Evolutionary conservation across 345 rosid species (phyloP), one percentile per base, ranked within the genome.

Genomic region (Angophora floribunda): DNA sequence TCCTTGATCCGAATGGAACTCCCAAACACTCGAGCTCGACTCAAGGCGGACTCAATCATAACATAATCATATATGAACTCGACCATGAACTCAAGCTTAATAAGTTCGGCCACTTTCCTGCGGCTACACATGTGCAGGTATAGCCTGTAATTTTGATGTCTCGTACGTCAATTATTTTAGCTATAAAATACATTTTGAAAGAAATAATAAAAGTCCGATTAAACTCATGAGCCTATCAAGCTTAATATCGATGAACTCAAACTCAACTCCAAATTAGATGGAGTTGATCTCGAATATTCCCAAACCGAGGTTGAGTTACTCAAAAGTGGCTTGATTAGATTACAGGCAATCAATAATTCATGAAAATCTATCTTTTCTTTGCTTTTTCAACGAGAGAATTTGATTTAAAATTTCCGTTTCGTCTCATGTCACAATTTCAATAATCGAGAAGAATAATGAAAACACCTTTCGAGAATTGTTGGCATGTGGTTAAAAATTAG

Each of bases 61-160:
- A 41, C 1, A 41, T 36, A 11, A 36, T 36, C 9, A 41, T 75
- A 36, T 3, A 75, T 1, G 6, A 19, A 17, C 13, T 75, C 4
- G 0, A 55, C 11, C 5, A 55, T 55, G 21, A 26, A 9, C 28
- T n/a, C 75, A 4, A 14, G 78, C 21, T 13, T 65, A 65, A 65
- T 67, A 9, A 30, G 22, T 22, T 30, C 1, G 1, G 21, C 19
- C 30, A 30, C 44, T 30, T 9, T 21, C 19, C 19, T 1, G 0
- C 9, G 3, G 0, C 30, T 63, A 63, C 13, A 1, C 6, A n/a
- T 13, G 0, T n/a, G 36, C 0, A 63, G 0, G 7, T 14, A n/a
- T n/a, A n/a, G 15, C 36, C 15, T 0, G 9, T n/a, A 14, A 63
- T 13, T n/a, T 13, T n/a, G n/a, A n/a, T 13, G 75, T n/a, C 32